phyloP scores from a whole-genome alignment of 306 rosid genomes.

The Nissolia schottii region DNA sequence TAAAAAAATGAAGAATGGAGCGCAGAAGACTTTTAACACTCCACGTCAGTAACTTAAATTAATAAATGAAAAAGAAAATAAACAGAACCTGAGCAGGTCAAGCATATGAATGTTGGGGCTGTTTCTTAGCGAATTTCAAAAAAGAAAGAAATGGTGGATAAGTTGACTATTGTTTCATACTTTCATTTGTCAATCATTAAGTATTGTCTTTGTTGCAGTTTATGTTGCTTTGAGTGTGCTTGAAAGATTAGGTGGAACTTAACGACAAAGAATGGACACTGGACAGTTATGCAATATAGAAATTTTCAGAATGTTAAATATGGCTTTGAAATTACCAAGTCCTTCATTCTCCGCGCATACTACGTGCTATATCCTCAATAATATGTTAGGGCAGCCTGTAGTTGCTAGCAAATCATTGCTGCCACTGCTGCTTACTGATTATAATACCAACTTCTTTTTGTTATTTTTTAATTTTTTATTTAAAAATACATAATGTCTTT shows the following conservation, averaged over 20 bases:
- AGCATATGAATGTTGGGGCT: background rate
- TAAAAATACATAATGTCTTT: background rate
- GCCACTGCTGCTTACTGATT: background rate
- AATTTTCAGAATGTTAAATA: background rate
- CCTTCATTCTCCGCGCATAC: background rate
- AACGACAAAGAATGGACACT: background rate
- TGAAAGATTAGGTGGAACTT: background rate
- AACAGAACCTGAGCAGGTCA: background rate
- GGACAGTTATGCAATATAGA: background rate
- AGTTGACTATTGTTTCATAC: background rate
- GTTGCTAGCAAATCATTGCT: background rate
- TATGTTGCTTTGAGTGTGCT: background rate
- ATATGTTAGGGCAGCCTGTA: background rate
- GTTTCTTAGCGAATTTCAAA: background rate
- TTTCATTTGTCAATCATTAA: background rate
- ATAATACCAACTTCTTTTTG: background rate
- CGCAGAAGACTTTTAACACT: no score
- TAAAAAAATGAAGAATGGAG: background rate
- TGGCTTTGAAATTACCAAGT: background rate
- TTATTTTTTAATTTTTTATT: background rate
- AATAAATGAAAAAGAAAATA: background rate
- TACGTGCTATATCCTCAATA: background rate
- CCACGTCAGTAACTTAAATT: background rate
- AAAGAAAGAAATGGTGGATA: background rate
- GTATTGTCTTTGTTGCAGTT: background rate